Evolutionary conservation across 2,329 filamentous ascomycete species (phyloP).

Genomic region (Phyllosticta capitalensis): DNA sequence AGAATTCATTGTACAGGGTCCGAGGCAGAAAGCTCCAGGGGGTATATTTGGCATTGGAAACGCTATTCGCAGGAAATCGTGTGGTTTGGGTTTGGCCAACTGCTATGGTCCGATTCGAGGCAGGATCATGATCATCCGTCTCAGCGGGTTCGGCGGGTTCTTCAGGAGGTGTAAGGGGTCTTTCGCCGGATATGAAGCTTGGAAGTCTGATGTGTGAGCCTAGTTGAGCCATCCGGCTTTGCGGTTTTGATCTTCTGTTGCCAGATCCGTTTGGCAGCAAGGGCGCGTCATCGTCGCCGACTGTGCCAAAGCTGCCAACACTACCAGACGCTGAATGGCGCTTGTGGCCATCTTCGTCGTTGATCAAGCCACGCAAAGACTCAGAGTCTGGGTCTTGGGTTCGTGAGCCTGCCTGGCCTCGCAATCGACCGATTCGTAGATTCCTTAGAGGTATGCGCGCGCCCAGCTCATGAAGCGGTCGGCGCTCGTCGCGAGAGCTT

Average conservation of each 20-base stretch:
- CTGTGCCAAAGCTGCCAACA: constrained; percentile 43
- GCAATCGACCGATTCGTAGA: constrained; percentile 40
- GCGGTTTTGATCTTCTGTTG: constrained; percentile 18
- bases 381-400: constrained; percentile 47
- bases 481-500: constrained; percentile 22
- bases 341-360: constrained; percentile 48
- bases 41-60: constrained; percentile 98
- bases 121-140: constrained; percentile 44
- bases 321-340: constrained; percentile 50
- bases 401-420: constrained; percentile 28
- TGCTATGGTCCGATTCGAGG: constrained; percentile 62
- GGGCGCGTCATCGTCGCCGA: constrained; percentile 63
- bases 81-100: constrained; percentile 65
- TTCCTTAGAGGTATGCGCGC: constrained; percentile 61
- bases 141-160: constrained; percentile 29
- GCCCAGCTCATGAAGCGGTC: constrained; percentile 32
- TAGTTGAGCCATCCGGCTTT: constrained; percentile 33
- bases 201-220: constrained; percentile 53
- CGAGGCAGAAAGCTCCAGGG: constrained; percentile 87
- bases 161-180: constrained; percentile 20
- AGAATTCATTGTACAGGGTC: constrained; percentile 97
- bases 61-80: constrained; percentile 78
- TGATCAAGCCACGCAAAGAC: constrained; percentile 58
- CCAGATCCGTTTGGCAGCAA: constrained; percentile 45
- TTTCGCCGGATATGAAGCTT: constrained; percentile 46